A percentile compares a stretch with the other conserved stretches of the same genome.
These are phyloP conservation scores for Yarrowia hollandica DNA, from an alignment of 805 yeast species.

Conservation along the genomic window DNA sequence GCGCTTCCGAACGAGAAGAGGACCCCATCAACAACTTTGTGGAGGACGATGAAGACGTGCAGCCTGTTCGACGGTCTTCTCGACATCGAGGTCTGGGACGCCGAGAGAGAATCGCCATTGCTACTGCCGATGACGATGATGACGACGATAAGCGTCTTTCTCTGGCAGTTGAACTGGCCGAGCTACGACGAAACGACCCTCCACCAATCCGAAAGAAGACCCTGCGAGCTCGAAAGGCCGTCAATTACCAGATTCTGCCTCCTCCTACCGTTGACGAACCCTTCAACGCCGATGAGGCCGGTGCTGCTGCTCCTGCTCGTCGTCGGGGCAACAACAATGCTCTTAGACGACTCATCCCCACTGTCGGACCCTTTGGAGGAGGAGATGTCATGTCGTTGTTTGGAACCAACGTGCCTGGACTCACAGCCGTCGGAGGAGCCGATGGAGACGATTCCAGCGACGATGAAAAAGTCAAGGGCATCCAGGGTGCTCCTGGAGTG, in stretches of 20 bases:
- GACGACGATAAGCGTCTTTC: slow-evolving; percentile 23
- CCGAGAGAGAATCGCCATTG: slow-evolving; percentile 10
- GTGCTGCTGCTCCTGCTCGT: slow-evolving; percentile 36
- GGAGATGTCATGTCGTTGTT: slow-evolving; percentile 85
- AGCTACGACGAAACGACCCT: slow-evolving; percentile 41
- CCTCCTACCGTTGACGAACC: slow-evolving; percentile 52
- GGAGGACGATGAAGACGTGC: slow-evolving; percentile 21
- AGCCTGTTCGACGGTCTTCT: slow-evolving; percentile 4
- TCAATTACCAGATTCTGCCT: slow-evolving; percentile 82
- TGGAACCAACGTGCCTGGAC: slow-evolving; percentile 61
- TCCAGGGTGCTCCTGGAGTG: slow-evolving; percentile 30
- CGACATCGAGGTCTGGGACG: slow-evolving; percentile 8
- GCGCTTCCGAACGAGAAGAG: slow-evolving; percentile 7
- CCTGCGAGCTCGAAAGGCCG: slow-evolving; percentile 65
- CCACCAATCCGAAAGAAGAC: slow-evolving; percentile 48
- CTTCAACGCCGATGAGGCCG: slow-evolving; percentile 40
- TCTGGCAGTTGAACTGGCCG: slow-evolving; percentile 34
- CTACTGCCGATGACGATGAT: slow-evolving; percentile 31
- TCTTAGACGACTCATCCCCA: slow-evolving; percentile 77
- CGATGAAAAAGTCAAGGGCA: slow-evolving; percentile 41
- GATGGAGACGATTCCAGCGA: slow-evolving; percentile 50
- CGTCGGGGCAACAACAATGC: slow-evolving; percentile 46
- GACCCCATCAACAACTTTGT: slow-evolving; percentile 24
- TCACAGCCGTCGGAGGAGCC: slow-evolving; percentile 35
- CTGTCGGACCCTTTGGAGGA: slow-evolving; percentile 98